These are phyloP conservation scores for Aphanoascus verrucosus DNA, from an alignment of 2,329 filamentous ascomycete species.

Conservation along the genomic window DNA sequence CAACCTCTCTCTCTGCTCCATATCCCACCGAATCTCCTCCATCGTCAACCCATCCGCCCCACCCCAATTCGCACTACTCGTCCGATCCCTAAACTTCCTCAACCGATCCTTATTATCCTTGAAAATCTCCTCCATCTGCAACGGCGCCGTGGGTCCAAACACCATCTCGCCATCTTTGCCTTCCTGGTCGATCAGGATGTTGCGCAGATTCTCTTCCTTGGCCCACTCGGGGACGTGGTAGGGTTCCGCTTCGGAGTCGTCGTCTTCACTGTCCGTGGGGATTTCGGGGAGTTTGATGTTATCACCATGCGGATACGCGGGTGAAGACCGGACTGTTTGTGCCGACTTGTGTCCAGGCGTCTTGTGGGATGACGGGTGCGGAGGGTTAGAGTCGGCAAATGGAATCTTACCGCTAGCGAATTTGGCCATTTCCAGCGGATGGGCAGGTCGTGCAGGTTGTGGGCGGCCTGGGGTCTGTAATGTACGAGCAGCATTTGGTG, in stretches of 20 bases:
- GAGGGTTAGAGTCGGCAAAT: conserved; percentile 61
- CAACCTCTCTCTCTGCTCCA: conserved; percentile 67
- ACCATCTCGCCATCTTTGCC: conserved; percentile 64
- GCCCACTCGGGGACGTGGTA: conserved; percentile 72
- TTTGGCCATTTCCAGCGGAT: conserved; percentile 75
- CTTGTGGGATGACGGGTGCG: conserved; percentile 35
- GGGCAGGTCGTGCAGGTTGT: conserved; percentile 50
- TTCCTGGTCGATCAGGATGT: conserved; percentile 70
- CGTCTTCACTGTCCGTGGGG: conserved; percentile 84
- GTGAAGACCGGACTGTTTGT: conserved; percentile 51
- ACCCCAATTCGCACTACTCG: conserved; percentile 91
- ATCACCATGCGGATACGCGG: conserved; percentile 79
- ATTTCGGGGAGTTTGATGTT: conserved; percentile 90
- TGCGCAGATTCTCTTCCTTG: conserved; percentile 69
- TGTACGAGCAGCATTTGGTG: conserved; percentile 29
- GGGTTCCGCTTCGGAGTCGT: conserved; percentile 54
- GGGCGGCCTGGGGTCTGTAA: conserved; percentile 45
- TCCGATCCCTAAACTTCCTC: conserved; percentile 80
- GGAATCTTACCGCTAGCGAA: conserved; percentile 81
- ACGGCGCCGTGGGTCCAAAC: conserved; percentile 75
- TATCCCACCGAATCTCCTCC: conserved; percentile 72
- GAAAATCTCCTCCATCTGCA: conserved; percentile 97
- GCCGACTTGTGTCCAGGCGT: conserved; percentile 49
- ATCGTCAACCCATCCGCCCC: conserved; percentile 71
- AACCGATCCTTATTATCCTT: conserved; percentile 74